phyloP scores from a whole-genome alignment of 1,284 basidiomycete genomes.

The Filobasidium uniguttulatum region DNA sequence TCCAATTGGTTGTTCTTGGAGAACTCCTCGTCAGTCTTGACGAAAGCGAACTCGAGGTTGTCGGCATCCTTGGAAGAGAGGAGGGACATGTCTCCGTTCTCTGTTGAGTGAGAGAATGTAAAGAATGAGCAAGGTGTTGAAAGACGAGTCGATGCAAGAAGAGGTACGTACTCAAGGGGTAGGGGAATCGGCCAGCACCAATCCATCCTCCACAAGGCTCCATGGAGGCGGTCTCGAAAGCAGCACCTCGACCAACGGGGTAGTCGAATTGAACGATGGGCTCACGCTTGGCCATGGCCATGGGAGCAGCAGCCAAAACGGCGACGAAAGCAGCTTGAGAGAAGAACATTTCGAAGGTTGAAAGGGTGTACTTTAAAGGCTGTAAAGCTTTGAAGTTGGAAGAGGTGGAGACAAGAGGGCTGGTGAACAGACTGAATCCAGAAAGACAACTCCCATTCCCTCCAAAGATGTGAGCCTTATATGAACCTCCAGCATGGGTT shows the following conservation, averaged over 20 bases:
- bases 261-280: not conserved
- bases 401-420: not conserved
- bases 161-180: slow-evolving; percentile 2
- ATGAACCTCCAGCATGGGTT: too few species aligned
- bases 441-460: not conserved
- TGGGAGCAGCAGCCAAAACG: not conserved
- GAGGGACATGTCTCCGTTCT: slow-evolving; percentile 2
- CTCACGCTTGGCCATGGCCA: too few species aligned
- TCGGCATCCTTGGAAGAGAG: slow-evolving; percentile 3
- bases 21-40: too few species aligned
- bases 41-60: slow-evolving; percentile 3
- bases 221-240: not conserved
- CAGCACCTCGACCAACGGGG: not conserved
- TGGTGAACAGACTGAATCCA: not conserved
- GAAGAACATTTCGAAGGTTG: not conserved
- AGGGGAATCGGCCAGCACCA: slow-evolving; percentile 6
- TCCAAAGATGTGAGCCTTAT: too few species aligned
- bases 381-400: not conserved
- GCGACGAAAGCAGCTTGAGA: not conserved
- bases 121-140: too few species aligned
- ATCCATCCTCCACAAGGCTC: slow-evolving; percentile 10
- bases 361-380: not conserved
- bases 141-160: not conserved
- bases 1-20: slow-evolving; percentile 1
- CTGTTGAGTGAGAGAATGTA: not conserved